Conservation (phyloP, 805 yeast species). For the Cyberlindnera nakhonratchasimensis region DNA sequence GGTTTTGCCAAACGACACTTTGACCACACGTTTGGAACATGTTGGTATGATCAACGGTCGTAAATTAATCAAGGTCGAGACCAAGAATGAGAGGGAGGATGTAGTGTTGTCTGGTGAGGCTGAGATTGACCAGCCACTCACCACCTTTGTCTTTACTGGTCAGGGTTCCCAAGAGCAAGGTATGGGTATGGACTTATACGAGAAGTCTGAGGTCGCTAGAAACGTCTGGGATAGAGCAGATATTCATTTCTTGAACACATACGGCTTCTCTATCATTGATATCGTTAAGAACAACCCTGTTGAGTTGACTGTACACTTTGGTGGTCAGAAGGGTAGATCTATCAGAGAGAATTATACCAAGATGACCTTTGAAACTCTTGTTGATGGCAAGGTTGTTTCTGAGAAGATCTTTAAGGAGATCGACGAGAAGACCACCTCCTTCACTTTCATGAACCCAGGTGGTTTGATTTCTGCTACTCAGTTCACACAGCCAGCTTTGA, state of each 20-base stretch:
- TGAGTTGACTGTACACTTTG: slow-evolving; percentile 92
- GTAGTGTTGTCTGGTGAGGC: slow-evolving; percentile 92
- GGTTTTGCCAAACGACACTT: slow-evolving; percentile 94
- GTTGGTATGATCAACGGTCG: slow-evolving; percentile 99
- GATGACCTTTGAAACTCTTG: slow-evolving; percentile 96
- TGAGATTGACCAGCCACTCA: slow-evolving; percentile 96
- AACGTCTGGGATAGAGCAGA: slow-evolving; percentile 99
- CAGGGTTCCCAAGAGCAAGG: slow-evolving; percentile 99
- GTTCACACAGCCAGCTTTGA: slow-evolving; percentile 98
- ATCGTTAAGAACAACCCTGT: slow-evolving; percentile 95
- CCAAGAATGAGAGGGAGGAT: slow-evolving; percentile 78
- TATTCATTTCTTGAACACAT: slow-evolving; percentile 82
- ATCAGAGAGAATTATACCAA: slow-evolving; percentile 92
- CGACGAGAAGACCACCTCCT: slow-evolving; percentile 73
- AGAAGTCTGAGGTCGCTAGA: slow-evolving; percentile 85
- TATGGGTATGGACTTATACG: slow-evolving; percentile 99
- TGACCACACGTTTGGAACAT: slow-evolving; percentile 86
- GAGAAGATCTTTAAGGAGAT: slow-evolving; percentile 96
- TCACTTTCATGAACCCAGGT: slow-evolving; percentile 86
- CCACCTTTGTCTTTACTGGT: slow-evolving; percentile 97
- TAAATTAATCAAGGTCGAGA: slow-evolving; percentile 90
- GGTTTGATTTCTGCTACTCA: slow-evolving; percentile 98
- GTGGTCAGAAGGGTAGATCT: slow-evolving; percentile 95
- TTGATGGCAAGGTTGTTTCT: slow-evolving; percentile 75
- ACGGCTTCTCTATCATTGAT: slow-evolving; percentile 95